These are phyloP conservation scores for Penicillium desertorum DNA, from an alignment of 495 filamentous ascomycete species.

Conservation along the genomic window DNA sequence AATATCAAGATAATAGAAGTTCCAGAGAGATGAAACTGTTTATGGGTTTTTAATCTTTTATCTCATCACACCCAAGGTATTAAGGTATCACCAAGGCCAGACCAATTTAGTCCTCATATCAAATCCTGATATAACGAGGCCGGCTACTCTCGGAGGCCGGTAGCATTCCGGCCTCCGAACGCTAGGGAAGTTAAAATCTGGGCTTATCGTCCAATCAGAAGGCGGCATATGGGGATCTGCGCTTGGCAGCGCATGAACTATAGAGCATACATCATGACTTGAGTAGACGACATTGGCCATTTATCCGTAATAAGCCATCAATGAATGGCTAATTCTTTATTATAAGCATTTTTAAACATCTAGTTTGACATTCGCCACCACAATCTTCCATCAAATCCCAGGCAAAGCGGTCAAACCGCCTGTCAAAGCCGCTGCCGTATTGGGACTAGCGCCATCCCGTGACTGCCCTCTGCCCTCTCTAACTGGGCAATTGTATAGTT, in stretches of 20 bases:
- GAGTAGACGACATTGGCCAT: constrained; percentile 5
- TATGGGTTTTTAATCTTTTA: neutral
- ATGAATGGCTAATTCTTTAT: neutral
- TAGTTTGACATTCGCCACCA: neutral
- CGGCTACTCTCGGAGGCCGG: constrained; percentile 50
- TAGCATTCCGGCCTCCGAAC: constrained; percentile 44
- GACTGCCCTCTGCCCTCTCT: constrained; percentile 31
- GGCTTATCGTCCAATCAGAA: constrained; percentile 28
- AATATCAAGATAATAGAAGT: neutral
- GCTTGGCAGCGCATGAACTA: constrained; percentile 33
- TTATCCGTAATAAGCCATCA: constrained; percentile 1
- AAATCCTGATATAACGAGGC: constrained; percentile 10
- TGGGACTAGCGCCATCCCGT: constrained; percentile 38
- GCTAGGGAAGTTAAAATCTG: constrained; percentile 36
- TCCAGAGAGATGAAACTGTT: neutral
- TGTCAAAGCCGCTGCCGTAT: constrained; percentile 16
- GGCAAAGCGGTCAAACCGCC: neutral
- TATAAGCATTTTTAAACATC: neutral
- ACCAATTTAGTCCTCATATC: constrained; percentile 1
- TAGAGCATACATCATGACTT: constrained; percentile 22
- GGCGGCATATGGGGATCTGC: constrained; percentile 1
- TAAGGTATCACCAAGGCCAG: neutral
- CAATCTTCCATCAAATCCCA: neutral
- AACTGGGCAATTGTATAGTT: constrained; percentile 36
- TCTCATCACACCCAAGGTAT: neutral